Conservation (phyloP, 2,329 filamentous ascomycete species). For the Aureobasidium mangrovei region DNA sequence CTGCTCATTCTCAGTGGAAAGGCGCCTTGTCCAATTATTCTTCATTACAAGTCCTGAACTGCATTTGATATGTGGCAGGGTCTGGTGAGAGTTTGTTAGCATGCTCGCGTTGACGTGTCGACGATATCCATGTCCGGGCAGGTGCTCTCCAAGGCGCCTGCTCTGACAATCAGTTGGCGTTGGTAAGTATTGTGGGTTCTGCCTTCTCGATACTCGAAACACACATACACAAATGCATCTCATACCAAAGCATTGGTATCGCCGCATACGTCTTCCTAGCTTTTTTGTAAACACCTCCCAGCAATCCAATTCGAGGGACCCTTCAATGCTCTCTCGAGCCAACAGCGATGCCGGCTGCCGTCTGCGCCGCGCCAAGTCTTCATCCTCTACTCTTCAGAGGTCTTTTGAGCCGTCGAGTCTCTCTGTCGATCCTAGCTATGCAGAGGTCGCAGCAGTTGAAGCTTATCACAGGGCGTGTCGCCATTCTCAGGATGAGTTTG, state of each 20-base stretch:
- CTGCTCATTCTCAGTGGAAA: too few species aligned
- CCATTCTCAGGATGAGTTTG: background rate
- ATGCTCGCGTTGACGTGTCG: too few species aligned
- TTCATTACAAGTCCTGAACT: too few species aligned
- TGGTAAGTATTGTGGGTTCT: background rate
- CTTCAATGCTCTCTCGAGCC: slow-evolving; percentile 26
- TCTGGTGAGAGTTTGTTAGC: too few species aligned
- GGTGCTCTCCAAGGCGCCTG: background rate
- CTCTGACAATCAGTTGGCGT: background rate
- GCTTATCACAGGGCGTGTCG: slow-evolving; percentile 49
- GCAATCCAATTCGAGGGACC: background rate
- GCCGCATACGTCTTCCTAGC: slow-evolving; percentile 12
- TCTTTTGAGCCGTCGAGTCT: slow-evolving; percentile 36
- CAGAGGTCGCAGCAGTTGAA: slow-evolving; percentile 52
- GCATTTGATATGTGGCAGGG: too few species aligned
- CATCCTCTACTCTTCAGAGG: slow-evolving; percentile 30
- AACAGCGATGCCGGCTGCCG: slow-evolving; percentile 25
- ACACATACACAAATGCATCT: slow-evolving; percentile 10
- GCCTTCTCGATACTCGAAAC: background rate
- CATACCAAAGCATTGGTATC: slow-evolving; percentile 14
- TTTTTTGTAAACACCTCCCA: slow-evolving; percentile 1
- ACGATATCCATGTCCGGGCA: too few species aligned
- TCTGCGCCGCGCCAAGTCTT: slow-evolving; percentile 27
- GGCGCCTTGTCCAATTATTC: too few species aligned
- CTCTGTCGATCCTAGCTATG: slow-evolving; percentile 41